Percentiles rank a stretch among this genome's conserved stretches.
Conservation (phyloP, 345 rosid genomes). For the Euphorbia lathyris region DNA sequence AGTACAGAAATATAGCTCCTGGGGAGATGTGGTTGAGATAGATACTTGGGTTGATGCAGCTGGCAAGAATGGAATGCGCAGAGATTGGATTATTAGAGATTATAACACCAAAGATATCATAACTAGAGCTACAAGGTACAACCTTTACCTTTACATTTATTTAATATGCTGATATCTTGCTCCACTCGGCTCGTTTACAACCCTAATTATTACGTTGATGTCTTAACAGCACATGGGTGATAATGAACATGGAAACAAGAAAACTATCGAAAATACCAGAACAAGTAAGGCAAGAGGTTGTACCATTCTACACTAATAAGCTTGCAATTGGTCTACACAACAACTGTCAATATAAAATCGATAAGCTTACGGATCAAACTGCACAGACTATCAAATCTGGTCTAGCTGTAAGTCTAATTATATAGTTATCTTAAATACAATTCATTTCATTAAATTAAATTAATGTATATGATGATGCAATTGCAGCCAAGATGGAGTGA, state of each 20-base stretch:
- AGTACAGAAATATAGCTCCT: constrained; percentile 23
- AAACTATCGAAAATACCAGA: constrained; percentile 25
- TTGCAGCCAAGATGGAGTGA: constrained; percentile 30
- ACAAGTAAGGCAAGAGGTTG: constrained; percentile 20
- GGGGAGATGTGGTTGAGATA: constrained; percentile 30
- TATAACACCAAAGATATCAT: constrained; percentile 23
- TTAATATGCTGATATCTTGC: too few relatives aligned
- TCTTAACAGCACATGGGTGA: constrained; percentile 35
- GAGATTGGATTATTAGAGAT: constrained; percentile 29
- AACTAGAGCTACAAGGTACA: constrained; percentile 23
- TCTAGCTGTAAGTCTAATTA: constrained; percentile 15
- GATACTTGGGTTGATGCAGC: constrained; percentile 30
- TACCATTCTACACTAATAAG: constrained; percentile 21
- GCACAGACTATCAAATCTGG: constrained; percentile 18
- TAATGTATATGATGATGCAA: neutral
- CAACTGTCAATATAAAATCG: constrained; percentile 13
- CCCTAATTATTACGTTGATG: too few relatives aligned
- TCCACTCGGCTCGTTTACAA: too few relatives aligned
- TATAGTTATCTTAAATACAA: neutral
- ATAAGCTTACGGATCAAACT: constrained; percentile 21
- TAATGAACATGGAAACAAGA: constrained; percentile 27
- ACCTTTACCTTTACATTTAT: too few relatives aligned
- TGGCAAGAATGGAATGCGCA: constrained; percentile 26
- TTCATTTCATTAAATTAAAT: neutral
- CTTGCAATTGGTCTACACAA: constrained; percentile 14